Percentiles rank a stretch among this genome's conserved stretches.
These are phyloP conservation scores for Colletotrichum musicola DNA, from an alignment of 2,329 filamentous ascomycete species.

Conservation along the genomic window DNA sequence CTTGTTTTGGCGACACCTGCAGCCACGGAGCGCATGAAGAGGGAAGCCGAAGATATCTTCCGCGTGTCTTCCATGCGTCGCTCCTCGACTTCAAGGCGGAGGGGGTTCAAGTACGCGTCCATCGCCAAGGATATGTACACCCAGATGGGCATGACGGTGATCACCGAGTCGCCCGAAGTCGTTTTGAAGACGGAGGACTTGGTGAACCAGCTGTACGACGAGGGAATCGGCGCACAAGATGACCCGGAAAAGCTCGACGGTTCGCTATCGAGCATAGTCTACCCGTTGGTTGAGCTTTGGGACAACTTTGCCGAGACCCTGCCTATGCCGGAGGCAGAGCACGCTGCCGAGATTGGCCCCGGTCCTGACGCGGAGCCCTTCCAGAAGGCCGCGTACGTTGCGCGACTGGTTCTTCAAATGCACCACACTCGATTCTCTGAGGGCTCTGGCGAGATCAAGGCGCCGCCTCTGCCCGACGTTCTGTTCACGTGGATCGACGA, in stretches of 20 bases:
- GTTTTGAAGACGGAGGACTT: slow-evolving; percentile 82
- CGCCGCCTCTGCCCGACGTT: slow-evolving; percentile 77
- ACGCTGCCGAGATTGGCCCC: slow-evolving; percentile 74
- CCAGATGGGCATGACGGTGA: slow-evolving; percentile 66
- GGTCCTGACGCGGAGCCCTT: slow-evolving; percentile 72
- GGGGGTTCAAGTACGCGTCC: slow-evolving; percentile 73
- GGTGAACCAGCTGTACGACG: slow-evolving; percentile 73
- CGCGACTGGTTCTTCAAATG: slow-evolving; percentile 81
- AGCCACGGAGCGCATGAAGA: slow-evolving; percentile 64
- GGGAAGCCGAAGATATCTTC: slow-evolving; percentile 68
- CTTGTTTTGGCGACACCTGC: slow-evolving; percentile 69
- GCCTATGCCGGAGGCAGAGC: slow-evolving; percentile 63
- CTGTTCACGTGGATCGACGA: slow-evolving; percentile 86
- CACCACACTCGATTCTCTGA: slow-evolving; percentile 72
- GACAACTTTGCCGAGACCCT: slow-evolving; percentile 63
- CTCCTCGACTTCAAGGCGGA: slow-evolving; percentile 57
- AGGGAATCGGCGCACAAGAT: slow-evolving; percentile 68
- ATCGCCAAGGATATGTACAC: slow-evolving; percentile 79
- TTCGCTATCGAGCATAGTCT: slow-evolving; percentile 66
- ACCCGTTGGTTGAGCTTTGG: slow-evolving; percentile 68
- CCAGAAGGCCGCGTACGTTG: slow-evolving; percentile 83
- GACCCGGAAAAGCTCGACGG: slow-evolving; percentile 68
- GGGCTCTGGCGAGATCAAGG: slow-evolving; percentile 51
- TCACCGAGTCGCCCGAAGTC: slow-evolving; percentile 78
- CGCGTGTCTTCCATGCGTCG: slow-evolving; percentile 64